Evolutionary conservation across 441 rosid species (phyloP).

Genomic region (Croton laevigatus): DNA sequence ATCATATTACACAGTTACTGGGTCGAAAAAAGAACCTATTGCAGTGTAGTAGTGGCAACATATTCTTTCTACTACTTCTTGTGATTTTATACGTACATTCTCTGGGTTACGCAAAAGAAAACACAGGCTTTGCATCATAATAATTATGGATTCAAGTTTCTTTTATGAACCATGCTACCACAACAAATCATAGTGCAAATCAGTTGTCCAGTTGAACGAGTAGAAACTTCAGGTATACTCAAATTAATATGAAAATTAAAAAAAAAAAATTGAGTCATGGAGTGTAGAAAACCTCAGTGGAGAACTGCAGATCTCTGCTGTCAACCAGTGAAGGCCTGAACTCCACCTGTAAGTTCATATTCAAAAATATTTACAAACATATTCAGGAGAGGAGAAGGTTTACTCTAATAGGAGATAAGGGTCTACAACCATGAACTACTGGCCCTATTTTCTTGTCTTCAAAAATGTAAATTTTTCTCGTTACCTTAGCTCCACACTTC

Average conservation of each 20-base stretch:
- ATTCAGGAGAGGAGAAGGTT: constrained; percentile 2
- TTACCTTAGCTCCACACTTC: constrained; percentile 90
- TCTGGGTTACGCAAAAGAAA: neutral
- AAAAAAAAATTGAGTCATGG: constrained; percentile 19
- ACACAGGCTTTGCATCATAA: neutral
- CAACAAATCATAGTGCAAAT: neutral
- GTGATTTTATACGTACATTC: neutral
- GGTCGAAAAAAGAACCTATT: neutral
- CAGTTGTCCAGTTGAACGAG: neutral
- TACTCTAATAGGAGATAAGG: constrained; percentile 2
- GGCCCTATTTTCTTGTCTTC: constrained; percentile 8
- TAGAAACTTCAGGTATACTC: constrained; percentile 4
- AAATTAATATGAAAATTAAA: constrained; percentile 7
- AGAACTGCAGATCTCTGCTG: constrained; percentile 73
- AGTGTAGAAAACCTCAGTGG: constrained; percentile 58
- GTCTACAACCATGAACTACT: constrained; percentile 5
- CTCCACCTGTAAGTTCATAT: constrained; percentile 62
- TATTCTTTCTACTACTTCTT: neutral
- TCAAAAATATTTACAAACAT: constrained; percentile 6
- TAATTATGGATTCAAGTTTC: neutral
- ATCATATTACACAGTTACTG: neutral
- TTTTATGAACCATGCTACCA: neutral
- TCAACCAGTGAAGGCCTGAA: constrained; percentile 65
- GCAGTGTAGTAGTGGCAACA: neutral
- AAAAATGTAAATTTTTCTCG: constrained; percentile 1